Evolutionary conservation across 208 protist genomes (phyloP), one percentile per base, ranked within the genome.

Genomic region (Leishmania major): DNA sequence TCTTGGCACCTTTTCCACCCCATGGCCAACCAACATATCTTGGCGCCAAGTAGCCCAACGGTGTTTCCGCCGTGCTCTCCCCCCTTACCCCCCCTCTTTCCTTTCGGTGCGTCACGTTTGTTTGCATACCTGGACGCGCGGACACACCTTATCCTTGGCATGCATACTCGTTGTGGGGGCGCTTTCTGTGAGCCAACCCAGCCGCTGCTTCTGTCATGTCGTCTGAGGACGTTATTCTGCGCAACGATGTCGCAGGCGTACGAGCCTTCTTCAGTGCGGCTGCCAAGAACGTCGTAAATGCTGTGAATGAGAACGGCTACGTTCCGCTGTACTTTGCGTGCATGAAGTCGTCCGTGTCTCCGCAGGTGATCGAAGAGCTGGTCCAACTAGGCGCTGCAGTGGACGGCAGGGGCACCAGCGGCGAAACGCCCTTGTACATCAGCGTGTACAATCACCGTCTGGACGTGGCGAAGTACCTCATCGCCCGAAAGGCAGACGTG

Each of bases 391-490:
- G 90, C 47, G 92, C 93, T n/a, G 47, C 85, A 1, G 90, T 96
- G n/a, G 89, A 97, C 77, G 73, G 72, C 47, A 91, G 88, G 62
- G 92, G 89, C 57, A 59, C 69, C 37, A 92, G 97, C 71, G 69
- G 79, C 60, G 93, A 97, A 66, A 96, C 94, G 15, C 87, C 95
- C 28, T 83, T 98, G 31, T 98, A 96, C 87, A 95, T 96, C 64
- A 89, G 92, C 69, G 90, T 91, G 53, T 95, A 95, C 85, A 93
- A 97, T 82, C 84, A 85, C 17, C 90, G 89, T 66, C 73, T 83
- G 19, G 91, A 95, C 67, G 87, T 97, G 22, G 92, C 82, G 0
- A 73, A 93, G 76, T 75, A 93, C 6, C 88, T 98, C 25, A 64
- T 97, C 37, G 80, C 85, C 17, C 79, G 86, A 45, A 90, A 92